Evolutionary conservation across 1,284 basidiomycete genomes (phyloP), one percentile per base, ranked within the genome.

Genomic region (Ceratobasidium sp.): DNA sequence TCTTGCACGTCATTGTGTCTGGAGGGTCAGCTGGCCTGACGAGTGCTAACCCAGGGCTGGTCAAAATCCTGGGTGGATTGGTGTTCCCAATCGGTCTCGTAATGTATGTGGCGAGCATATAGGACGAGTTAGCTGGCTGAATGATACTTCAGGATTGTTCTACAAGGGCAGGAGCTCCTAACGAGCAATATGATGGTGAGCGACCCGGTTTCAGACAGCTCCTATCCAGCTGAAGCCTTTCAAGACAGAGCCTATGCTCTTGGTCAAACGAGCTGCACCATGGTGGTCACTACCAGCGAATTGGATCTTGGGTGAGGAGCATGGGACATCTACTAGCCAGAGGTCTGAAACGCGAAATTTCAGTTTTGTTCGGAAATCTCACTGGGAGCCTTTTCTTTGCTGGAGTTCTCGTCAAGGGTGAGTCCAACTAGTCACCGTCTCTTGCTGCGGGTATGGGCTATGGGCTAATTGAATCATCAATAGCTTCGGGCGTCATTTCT

Each of bases 161-260:
- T 90, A 23, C 86, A 88, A 77, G 85, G 85, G 0, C 80, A 85
- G 60, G 88, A 90, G 71, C 81, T 90, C 1, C 76, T 90, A 50
- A 90, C 88, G 68, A 89, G 87, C 73, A 88, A 89, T 75, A 86
- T 90, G 83, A 84, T 90, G 87, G 87, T 88, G 71, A 21, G 47
- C 21, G 6, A 14, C 5, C 7, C 21, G 58, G 78, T 64, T 11
- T 11, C 13, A 41, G 11, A 8, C 42, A 41, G 36, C 19, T 29
- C 19, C 56, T 42, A 33, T 19, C 39, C 16, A 27, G 42, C 16
- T 1, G 1, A 16, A 27, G 49, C 27, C 13, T n/a, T n/a, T 39
- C 13, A 69, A 88, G 87, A 81, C 83, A 9, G 85, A 87, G 71
- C 86, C 88, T 4, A 89, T 90, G 85, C 87, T 85, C 25, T 76